phyloP scores from a whole-genome alignment of 257 asterid species.

The Nicotiana undulata region DNA sequence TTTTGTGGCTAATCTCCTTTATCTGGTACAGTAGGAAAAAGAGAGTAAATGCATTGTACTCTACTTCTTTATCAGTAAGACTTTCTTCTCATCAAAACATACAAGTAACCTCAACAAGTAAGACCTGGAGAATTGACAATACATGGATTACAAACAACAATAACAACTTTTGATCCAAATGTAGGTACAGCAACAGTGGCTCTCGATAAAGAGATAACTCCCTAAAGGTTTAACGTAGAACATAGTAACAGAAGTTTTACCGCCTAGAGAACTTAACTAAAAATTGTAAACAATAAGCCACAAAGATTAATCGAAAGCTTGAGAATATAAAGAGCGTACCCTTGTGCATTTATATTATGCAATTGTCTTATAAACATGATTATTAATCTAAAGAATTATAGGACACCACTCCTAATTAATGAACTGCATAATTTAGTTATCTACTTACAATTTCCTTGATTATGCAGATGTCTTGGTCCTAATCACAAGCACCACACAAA shows the following conservation, averaged over 20 bases:
- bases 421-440: background rate
- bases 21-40: constrained; percentile 35
- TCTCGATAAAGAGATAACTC: background rate
- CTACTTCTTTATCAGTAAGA: background rate
- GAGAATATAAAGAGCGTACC: background rate
- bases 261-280: background rate
- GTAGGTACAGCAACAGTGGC: background rate
- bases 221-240: background rate
- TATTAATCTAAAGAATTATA: background rate
- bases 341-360: background rate
- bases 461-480: background rate
- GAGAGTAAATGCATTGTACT: background rate
- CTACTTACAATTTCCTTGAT: background rate
- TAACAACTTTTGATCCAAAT: background rate
- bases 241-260: background rate
- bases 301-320: background rate
- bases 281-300: background rate
- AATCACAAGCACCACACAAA: background rate
- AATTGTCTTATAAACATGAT: background rate
- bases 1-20: constrained; percentile 14
- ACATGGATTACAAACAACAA: background rate
- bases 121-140: constrained; percentile 1
- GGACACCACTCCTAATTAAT: background rate
- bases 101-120: background rate
- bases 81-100: background rate